Evolutionary conservation across 202 grass and related monocot species (phyloP).

Genomic region (Miscanthus sacchariflorus): DNA sequence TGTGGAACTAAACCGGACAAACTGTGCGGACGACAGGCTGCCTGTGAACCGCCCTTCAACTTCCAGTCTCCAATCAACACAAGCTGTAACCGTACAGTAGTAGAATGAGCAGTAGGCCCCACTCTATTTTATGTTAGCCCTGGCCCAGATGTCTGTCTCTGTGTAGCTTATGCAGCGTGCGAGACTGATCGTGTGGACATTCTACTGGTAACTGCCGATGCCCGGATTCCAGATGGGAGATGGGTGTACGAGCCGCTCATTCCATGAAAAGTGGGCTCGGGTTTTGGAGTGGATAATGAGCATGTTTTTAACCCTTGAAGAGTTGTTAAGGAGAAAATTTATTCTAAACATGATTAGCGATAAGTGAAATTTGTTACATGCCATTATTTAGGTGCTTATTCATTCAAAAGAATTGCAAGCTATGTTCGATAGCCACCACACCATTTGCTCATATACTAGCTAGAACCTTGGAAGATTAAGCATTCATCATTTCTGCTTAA

Average conservation of each 20-base stretch:
- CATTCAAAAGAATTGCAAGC: too few relatives aligned
- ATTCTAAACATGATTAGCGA: too few relatives aligned
- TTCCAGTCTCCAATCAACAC: slow-evolving; percentile 1
- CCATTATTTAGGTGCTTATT: too few relatives aligned
- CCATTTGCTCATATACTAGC: too few relatives aligned
- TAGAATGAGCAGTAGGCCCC: background rate
- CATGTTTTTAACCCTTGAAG: too few relatives aligned
- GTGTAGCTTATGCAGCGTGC: rapidly evolving
- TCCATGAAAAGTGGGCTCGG: background rate
- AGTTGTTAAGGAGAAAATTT: too few relatives aligned
- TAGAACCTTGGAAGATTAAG: too few relatives aligned
- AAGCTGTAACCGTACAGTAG: background rate
- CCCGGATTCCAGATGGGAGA: background rate
- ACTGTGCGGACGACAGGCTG: slow-evolving; percentile 4
- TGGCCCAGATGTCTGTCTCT: too few relatives aligned
- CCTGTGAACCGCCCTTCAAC: background rate
- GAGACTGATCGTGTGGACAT: background rate
- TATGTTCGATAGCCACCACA: too few relatives aligned
- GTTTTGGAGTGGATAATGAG: background rate
- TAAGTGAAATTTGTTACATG: too few relatives aligned
- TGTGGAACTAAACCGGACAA: slow-evolving; percentile 19
- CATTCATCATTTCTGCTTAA: too few relatives aligned
- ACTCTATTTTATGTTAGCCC: background rate
- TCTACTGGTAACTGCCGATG: background rate
- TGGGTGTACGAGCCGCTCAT: background rate